Conservation (phyloP, 2,329 filamentous ascomycete species). For the Cercospora sp. region DNA sequence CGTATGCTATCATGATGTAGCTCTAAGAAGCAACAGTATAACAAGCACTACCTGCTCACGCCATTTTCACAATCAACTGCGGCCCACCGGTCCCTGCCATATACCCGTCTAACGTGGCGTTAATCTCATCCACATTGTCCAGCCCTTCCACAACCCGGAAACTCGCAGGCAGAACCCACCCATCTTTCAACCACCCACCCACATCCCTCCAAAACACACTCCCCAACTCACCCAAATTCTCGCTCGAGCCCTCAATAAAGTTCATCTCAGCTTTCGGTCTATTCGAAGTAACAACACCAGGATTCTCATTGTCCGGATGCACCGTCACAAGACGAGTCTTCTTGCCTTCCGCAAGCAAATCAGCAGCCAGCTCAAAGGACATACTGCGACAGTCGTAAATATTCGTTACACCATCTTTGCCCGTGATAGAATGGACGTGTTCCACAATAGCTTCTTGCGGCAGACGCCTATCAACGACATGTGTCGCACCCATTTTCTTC, state of each 20-base stretch:
- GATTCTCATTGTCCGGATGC: background rate
- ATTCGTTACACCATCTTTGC: conserved; percentile 1
- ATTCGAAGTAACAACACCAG: background rate
- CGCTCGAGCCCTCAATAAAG: conserved; percentile 3
- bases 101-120: conserved; percentile 15
- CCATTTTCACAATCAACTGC: conserved; percentile 7
- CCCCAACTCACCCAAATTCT: background rate
- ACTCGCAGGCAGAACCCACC: background rate
- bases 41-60: background rate
- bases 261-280: background rate
- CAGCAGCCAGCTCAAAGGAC: conserved; percentile 8
- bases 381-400: conserved; percentile 10
- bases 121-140: conserved; percentile 12
- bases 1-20: background rate
- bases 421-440: conserved; percentile 8
- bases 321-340: conserved; percentile 1
- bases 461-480: conserved; percentile 4
- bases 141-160: background rate
- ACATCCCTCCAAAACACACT: conserved; percentile 12
- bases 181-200: conserved; percentile 7
- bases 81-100: background rate
- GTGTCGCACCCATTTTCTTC: conserved; percentile 2
- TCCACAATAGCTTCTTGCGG: background rate
- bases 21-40: background rate
- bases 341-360: background rate